Conservation (phyloP, 768 basidiomycete genomes). For the Myochromella boudieri region DNA sequence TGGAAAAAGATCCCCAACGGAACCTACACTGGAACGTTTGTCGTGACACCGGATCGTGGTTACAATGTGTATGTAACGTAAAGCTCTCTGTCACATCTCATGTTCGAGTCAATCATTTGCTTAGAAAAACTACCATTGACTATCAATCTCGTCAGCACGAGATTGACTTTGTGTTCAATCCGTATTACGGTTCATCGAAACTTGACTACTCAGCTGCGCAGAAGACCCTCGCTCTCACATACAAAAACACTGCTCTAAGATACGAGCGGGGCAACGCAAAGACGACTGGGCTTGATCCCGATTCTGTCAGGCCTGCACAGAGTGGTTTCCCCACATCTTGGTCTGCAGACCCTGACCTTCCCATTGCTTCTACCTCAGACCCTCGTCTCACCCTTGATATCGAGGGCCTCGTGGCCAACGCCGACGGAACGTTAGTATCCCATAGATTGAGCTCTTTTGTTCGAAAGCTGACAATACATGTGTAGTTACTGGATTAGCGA, state of each 20-base stretch:
- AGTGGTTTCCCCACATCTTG: slow-evolving; percentile 27
- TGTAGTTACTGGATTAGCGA: slow-evolving; percentile 63
- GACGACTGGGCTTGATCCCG: slow-evolving; percentile 61
- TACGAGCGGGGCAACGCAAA: slow-evolving; percentile 43
- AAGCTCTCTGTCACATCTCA: no score
- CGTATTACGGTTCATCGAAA: slow-evolving; percentile 46
- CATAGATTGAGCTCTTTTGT: neutral
- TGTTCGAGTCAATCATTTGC: no score
- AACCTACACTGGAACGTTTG: slow-evolving; percentile 43
- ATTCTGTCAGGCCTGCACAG: slow-evolving; percentile 43
- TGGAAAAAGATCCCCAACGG: slow-evolving; percentile 35
- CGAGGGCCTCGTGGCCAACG: slow-evolving; percentile 58
- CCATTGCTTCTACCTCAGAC: slow-evolving; percentile 41
- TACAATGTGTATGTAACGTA: slow-evolving; percentile 65
- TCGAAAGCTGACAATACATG: neutral
- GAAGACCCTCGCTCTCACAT: slow-evolving; percentile 50
- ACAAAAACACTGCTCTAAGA: slow-evolving; percentile 49
- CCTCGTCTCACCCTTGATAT: slow-evolving; percentile 53
- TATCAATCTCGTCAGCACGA: slow-evolving; percentile 62
- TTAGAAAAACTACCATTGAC: slow-evolving; percentile 55
- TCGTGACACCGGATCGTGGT: slow-evolving; percentile 57
- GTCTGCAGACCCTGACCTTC: slow-evolving; percentile 42
- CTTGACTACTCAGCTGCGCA: slow-evolving; percentile 51
- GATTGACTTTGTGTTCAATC: slow-evolving; percentile 56
- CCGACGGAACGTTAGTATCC: slow-evolving; percentile 60